Conservation (phyloP, 805 yeast genomes). For the Starmerella powellii region DNA sequence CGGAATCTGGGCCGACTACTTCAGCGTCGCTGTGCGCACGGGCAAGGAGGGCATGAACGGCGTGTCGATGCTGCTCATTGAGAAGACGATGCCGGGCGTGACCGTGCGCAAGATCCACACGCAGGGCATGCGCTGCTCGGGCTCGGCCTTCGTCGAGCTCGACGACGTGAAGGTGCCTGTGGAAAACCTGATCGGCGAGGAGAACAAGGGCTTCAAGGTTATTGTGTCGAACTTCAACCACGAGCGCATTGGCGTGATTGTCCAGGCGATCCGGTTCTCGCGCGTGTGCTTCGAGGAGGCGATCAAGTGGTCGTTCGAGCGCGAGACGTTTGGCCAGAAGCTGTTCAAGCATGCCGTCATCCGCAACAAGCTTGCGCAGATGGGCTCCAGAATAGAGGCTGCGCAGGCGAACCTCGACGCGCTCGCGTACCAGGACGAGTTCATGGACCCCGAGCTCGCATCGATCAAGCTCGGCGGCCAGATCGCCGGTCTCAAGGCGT, state of each 20-base stretch:
- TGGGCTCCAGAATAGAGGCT: slow-evolving; percentile 34
- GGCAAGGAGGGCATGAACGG: slow-evolving; percentile 35
- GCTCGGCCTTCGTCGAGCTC: slow-evolving; percentile 32
- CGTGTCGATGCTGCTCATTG: slow-evolving; percentile 33
- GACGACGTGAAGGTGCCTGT: slow-evolving; percentile 38
- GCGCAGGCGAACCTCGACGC: slow-evolving; percentile 32
- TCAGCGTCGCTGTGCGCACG: slow-evolving; percentile 36
- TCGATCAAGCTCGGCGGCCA: slow-evolving; percentile 35
- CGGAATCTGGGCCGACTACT: slow-evolving; percentile 35
- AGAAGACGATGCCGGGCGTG: slow-evolving; percentile 32
- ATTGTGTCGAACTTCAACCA: slow-evolving; percentile 37
- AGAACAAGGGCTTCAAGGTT: slow-evolving; percentile 35
- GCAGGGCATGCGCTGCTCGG: slow-evolving; percentile 35
- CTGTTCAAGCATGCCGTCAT: slow-evolving; percentile 35
- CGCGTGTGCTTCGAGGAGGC: slow-evolving; percentile 36
- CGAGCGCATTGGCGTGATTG: slow-evolving; percentile 34
- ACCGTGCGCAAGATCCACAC: slow-evolving; percentile 31
- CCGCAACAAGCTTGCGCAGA: slow-evolving; percentile 34
- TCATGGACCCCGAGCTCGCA: slow-evolving; percentile 33
- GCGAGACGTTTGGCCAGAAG: slow-evolving; percentile 35
- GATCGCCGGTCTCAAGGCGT: slow-evolving; percentile 36
- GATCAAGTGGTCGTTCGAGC: slow-evolving; percentile 34
- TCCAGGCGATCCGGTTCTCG: slow-evolving; percentile 34
- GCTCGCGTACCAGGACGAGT: slow-evolving; percentile 29
- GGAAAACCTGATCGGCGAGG: slow-evolving; percentile 34